Percentiles rank a stretch among this genome's conserved stretches.
Conservation (phyloP, 805 yeast species). For the Blastobotrys mokoenaii region DNA sequence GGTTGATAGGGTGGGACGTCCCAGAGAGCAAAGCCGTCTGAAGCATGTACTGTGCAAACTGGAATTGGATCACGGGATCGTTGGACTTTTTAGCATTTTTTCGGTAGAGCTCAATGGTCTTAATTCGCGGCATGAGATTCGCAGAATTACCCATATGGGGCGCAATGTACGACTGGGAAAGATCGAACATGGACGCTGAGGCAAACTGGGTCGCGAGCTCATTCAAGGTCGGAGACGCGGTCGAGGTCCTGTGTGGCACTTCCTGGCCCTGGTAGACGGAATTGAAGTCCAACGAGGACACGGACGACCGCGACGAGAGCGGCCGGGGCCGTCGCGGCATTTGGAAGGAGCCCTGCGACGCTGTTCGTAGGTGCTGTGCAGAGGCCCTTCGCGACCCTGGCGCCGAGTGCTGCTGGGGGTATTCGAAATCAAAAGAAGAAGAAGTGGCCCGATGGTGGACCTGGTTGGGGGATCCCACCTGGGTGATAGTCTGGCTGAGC, state of each 20-base stretch:
- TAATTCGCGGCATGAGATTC: constrained; percentile 58
- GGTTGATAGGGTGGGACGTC: constrained; percentile 3
- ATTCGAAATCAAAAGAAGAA: too few species aligned
- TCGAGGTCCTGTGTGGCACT: constrained; percentile 5
- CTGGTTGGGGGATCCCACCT: background rate
- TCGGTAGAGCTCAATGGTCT: constrained; percentile 80
- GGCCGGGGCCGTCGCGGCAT: constrained; percentile 4
- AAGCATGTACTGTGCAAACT: constrained; percentile 83
- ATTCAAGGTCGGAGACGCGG: constrained; percentile 12
- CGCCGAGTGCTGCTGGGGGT: background rate
- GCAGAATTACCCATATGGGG: constrained; percentile 20
- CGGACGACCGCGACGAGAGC: constrained; percentile 8
- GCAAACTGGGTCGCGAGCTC: constrained; percentile 15
- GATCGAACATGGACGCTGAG: constrained; percentile 21
- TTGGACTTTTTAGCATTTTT: constrained; percentile 75
- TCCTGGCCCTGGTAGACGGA: background rate
- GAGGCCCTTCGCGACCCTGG: background rate
- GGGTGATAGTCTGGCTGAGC: too few species aligned
- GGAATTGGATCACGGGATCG: constrained; percentile 81
- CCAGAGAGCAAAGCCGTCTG: constrained; percentile 59
- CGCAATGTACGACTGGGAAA: constrained; percentile 20
- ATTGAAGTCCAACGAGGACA: constrained; percentile 10
- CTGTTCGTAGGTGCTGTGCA: background rate
- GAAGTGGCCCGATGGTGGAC: background rate
- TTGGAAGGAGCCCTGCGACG: constrained; percentile 24